Base-by-base conservation (phyloP, 2,329 filamentous ascomycete species). In the Ophidiomyces ophidiicola region DNA sequence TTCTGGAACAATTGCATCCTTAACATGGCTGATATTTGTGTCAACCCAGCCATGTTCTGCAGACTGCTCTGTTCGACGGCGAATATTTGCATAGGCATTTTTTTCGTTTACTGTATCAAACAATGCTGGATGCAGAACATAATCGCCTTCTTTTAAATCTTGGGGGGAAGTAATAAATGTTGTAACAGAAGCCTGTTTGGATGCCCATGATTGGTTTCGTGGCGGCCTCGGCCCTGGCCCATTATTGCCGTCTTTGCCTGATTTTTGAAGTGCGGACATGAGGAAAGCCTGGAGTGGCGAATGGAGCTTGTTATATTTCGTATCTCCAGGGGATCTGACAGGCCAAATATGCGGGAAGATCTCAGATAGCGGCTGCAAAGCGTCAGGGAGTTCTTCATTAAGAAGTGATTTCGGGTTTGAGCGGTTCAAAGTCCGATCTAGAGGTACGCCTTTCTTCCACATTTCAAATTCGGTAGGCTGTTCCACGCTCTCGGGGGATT, bases 261-360 rank as follows among this genome's bases (percentile, higher is more conserved):
- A 62, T 53, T 82, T 85, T 5, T 81, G 74, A 2, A 79, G 60
- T 4, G 83, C 77, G 1, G 82, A 76, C 3, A 79, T 81, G 46
- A 96, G 71, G 64, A 96, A 87, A 1, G 84, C 78, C 46, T 83
- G 76, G 23, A 96, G 64, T 2, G 90, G 87, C 3, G 90, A 96
- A 59, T 92, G 82, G 54, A 98, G 75, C 54, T 78, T 81, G 49
- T 74, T 75, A 53, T 80, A 74, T 55, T 78, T 82, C 48, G 85
- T 80, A 56, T 96, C 88, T 3, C 87, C 90, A 2, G 85, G 83
- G 0, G 85, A 82, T 55, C 77, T 82, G 42, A 94, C 75, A 6
- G 87, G 88, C 86, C 90, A 94, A 26, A 94, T 65, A 51, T 90
- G 80, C 6, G 78, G 69, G 48, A 98, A 96, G 56, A 94, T 82